Base-by-base conservation (phyloP, 1,284 basidiomycete genomes). In the Neotropicomus parvogracilis region DNA sequence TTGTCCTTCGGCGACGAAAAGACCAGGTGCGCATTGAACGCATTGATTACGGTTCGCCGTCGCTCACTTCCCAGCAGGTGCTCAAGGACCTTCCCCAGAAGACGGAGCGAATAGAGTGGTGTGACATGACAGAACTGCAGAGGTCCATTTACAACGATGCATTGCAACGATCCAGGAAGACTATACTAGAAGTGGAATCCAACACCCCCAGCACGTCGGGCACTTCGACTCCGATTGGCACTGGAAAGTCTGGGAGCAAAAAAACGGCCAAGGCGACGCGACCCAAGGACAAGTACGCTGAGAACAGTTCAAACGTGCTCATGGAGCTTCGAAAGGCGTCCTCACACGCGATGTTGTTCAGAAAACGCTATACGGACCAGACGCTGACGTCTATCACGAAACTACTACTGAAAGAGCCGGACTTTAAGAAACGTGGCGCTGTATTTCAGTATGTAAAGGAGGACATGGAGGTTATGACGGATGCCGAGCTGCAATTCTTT, bases 291-390 rank as follows among this genome's bases (percentile, higher is more conserved):
- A 74, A 81, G 58, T 87, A 86, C 55, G 68, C 80, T 8, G 90
- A 90, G 68, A 88, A 87, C 61, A 87, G 83, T 52, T 79, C 88
- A 2, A 92, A 97, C 66, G 92, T 98, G 37, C 75, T 98, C 39
- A 97, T 97, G 94, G 93, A 95, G 62, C 75, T 97, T 27, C 81
- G 93, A 35, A 98, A 99, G 70, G 95, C 95, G 2, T 89, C 95
- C 0, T 89, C 87, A 38, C 97, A 99, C 69, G 95, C 97, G 4
- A 87, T 99, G 81, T 76, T 99, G 4, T 98, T 99, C 75, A 80
- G 97, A 17, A 81, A 80, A 17, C 75, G 80, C 7, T 99, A 91
- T 66, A 86, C 85, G 28, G 88, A 95, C 59, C 77, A 83, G 28
- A 82, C 75, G 42, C 71, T 99, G 56, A 77, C 78, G 19, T 73